Evolutionary conservation across 805 yeast species (phyloP), one percentile per base, ranked within the genome.

Genomic region (Yarrowia sp.): DNA sequence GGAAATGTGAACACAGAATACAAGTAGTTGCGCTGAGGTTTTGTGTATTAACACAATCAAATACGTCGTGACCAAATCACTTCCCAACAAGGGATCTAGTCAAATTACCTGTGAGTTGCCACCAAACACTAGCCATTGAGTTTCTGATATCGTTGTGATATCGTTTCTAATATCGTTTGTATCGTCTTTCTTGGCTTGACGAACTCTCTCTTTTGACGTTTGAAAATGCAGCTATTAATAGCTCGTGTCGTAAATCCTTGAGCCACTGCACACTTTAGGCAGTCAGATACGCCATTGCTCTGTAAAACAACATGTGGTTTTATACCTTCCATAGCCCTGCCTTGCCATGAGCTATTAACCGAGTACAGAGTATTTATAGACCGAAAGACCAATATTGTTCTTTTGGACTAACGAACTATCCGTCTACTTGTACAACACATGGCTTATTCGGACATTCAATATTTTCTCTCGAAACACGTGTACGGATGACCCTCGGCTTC

Each of bases 221-320:
- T 38, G 35, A 36, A 53, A 35, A 53, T 53, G 59, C 59, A 53
- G 45, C 45, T 53, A 53, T 53, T 40, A 19, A 38, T 53, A 53
- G 59, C 59, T 19, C 36, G 45, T 53, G 59, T 53, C 59, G 59
- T 53, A 53, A 40, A 53, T 53, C 59, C 59, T 53, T 40, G 59
- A 53, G 59, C 59, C 59, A 53, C 59, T 53, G 59, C 59, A 53
- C 45, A 53, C 45, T 53, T 53, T 53, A 53, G 59, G 59, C 59
- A 38, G 59, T 53, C 59, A 40, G 59, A 53, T 53, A 53, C 45
- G 45, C 58, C 58, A 53, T 26, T 26, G 32, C 32, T 26, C 32
- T 26, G 32, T 26, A 26, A 3, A 26, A 26, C 32, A 26, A 26
- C 32, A 26, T 26, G 32, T 26, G 32, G 32, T 26, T 26, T 26